Conservation (phyloP, 164 flowering plant genomes). For the Echeveria elegans region DNA sequence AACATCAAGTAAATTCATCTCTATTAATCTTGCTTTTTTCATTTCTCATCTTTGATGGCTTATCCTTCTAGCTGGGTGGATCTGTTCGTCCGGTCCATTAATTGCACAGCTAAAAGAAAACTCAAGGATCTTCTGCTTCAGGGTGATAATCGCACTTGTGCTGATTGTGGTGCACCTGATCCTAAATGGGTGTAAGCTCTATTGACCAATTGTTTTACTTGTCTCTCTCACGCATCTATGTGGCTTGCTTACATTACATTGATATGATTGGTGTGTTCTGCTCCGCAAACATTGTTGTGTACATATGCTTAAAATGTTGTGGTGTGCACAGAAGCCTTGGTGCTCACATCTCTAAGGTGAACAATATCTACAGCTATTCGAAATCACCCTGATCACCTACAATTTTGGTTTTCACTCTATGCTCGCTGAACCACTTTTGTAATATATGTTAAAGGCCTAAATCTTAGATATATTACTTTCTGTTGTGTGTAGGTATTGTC, state of each 20-base stretch:
- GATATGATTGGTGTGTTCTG: no score
- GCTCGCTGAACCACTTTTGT: neutral
- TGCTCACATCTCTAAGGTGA: slow-evolving; percentile 88
- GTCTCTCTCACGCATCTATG: no score
- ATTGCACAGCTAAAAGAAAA: slow-evolving; percentile 56
- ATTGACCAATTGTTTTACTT: no score
- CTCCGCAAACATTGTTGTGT: slow-evolving; percentile 94
- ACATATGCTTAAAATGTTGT: slow-evolving; percentile 89
- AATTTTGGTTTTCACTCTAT: no score
- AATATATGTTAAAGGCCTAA: neutral
- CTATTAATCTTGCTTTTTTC: no score
- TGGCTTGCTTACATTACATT: neutral
- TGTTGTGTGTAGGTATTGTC: slow-evolving; percentile 66
- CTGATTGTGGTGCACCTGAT: slow-evolving; percentile 95
- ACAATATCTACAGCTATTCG: neutral
- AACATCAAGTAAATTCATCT: neutral
- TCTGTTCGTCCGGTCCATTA: no score
- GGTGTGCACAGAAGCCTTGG: slow-evolving; percentile 96
- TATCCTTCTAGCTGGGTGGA: no score
- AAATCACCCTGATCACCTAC: no score
- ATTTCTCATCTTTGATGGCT: neutral
- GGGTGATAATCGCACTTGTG: slow-evolving; percentile 76
- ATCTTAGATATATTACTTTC: no score
- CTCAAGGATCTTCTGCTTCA: slow-evolving; percentile 56
- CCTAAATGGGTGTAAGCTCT: slow-evolving; percentile 39